Evolutionary conservation across 495 filamentous ascomycete genomes (phyloP).

Genomic region (Poronia punctata): DNA sequence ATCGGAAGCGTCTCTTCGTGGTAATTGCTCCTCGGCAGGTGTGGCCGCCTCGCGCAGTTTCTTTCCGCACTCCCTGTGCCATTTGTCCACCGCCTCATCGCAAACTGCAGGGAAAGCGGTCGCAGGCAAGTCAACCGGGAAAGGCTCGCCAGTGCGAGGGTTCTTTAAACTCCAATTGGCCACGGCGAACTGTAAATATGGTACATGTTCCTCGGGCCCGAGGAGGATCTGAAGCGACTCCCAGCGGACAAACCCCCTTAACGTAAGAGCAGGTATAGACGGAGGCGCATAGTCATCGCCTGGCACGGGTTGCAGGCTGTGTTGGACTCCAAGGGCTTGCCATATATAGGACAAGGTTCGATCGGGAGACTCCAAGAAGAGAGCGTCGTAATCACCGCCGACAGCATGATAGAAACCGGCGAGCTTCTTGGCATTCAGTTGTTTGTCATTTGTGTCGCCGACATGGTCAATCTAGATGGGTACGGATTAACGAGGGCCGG

Average conservation of each 20-base stretch:
- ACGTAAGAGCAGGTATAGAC: slow-evolving; percentile 72
- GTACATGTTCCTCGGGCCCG: slow-evolving; percentile 79
- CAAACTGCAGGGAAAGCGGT: slow-evolving; percentile 67
- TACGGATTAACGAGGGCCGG: background rate
- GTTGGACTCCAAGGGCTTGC: slow-evolving; percentile 81
- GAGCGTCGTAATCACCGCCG: slow-evolving; percentile 79
- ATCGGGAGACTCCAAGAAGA: slow-evolving; percentile 75
- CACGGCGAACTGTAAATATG: slow-evolving; percentile 76
- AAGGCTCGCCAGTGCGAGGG: slow-evolving; percentile 60
- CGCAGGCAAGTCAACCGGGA: slow-evolving; percentile 70
- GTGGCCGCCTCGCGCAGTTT: slow-evolving; percentile 43
- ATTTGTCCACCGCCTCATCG: slow-evolving; percentile 70
- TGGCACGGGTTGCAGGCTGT: slow-evolving; percentile 60
- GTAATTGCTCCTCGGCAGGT: slow-evolving; percentile 23
- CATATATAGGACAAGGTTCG: slow-evolving; percentile 83
- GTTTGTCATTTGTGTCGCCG: slow-evolving; percentile 54
- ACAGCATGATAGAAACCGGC: slow-evolving; percentile 82
- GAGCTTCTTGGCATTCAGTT: slow-evolving; percentile 75
- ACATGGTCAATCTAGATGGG: slow-evolving; percentile 49
- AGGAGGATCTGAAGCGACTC: slow-evolving; percentile 87
- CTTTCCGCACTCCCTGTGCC: slow-evolving; percentile 69
- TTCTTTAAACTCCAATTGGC: slow-evolving; percentile 66
- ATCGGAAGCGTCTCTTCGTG: slow-evolving; percentile 13
- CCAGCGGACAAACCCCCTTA: slow-evolving; percentile 84
- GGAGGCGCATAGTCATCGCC: slow-evolving; percentile 67